Evolutionary conservation across 768 basidiomycete genomes (phyloP).

Genomic region (Collybia sordida): DNA sequence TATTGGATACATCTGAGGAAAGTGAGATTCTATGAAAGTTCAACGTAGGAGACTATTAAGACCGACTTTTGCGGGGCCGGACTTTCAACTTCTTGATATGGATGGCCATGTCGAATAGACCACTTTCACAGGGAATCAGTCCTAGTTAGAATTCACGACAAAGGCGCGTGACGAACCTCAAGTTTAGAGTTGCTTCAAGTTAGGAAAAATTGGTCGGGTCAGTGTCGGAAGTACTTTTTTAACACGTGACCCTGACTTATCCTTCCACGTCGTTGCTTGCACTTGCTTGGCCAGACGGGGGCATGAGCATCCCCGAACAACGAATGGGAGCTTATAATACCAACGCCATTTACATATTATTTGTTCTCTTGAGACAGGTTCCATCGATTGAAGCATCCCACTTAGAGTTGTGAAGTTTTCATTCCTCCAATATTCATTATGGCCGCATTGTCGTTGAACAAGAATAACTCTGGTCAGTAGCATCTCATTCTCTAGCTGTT

Average conservation of each 20-base stretch:
- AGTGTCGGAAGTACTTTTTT: background rate
- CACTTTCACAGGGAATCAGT: background rate
- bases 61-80: slow-evolving; percentile 69
- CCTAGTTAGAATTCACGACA: slow-evolving; percentile 5
- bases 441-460: slow-evolving; percentile 58
- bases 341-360: slow-evolving; percentile 32
- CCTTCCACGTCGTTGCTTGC: slow-evolving; percentile 14
- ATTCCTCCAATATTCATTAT: slow-evolving; percentile 44
- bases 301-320: too few relatives aligned
- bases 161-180: slow-evolving; percentile 8
- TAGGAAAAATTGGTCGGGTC: background rate
- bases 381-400: too few relatives aligned
- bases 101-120: slow-evolving; percentile 42
- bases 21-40: slow-evolving; percentile 5
- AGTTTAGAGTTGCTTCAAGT: background rate
- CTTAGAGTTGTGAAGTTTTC: too few relatives aligned
- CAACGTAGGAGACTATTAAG: background rate
- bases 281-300: too few relatives aligned
- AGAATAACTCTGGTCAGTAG: slow-evolving; percentile 81
- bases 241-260: slow-evolving; percentile 14
- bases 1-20: slow-evolving; percentile 40
- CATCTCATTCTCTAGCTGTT: background rate
- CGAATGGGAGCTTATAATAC: slow-evolving; percentile 48
- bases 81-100: slow-evolving; percentile 83
- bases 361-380: background rate